A percentile compares a stretch with the other conserved stretches of the same genome.
These are phyloP conservation scores for Forsythia viridissima DNA, from an alignment of 257 asterid species.

Conservation along the genomic window DNA sequence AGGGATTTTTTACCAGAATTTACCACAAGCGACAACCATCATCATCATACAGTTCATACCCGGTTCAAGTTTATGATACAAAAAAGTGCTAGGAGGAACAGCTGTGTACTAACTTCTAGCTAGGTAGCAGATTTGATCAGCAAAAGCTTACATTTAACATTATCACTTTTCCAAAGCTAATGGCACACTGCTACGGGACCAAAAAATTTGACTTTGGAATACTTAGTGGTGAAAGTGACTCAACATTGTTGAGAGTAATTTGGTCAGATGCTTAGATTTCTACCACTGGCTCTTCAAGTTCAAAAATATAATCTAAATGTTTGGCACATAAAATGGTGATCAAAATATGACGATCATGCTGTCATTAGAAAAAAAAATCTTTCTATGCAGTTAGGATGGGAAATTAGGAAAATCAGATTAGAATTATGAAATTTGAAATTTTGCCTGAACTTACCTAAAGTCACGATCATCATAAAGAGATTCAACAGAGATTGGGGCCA, in stretches of 20 bases:
- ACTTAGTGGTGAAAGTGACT: too few relatives aligned
- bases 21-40: background rate
- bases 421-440: slow-evolving; percentile 6
- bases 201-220: too few relatives aligned
- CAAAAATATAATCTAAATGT: background rate
- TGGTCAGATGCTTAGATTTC: background rate
- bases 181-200: too few relatives aligned
- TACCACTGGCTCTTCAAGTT: background rate
- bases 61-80: too few relatives aligned
- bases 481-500: slow-evolving; percentile 96
- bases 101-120: background rate
- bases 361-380: background rate
- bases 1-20: background rate
- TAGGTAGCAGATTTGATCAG: background rate
- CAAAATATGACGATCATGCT: background rate
- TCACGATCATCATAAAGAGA: slow-evolving; percentile 87
- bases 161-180: background rate
- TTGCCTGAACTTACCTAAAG: slow-evolving; percentile 63
- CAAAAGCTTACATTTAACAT: background rate
- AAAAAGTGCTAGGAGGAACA: background rate
- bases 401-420: background rate
- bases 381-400: background rate
- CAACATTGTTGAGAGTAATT: background rate
- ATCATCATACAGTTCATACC: background rate
- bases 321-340: background rate